phyloP scores from a whole-genome alignment of 768 basidiomycete genomes.

The Phlebiopsis flavidoalba region DNA sequence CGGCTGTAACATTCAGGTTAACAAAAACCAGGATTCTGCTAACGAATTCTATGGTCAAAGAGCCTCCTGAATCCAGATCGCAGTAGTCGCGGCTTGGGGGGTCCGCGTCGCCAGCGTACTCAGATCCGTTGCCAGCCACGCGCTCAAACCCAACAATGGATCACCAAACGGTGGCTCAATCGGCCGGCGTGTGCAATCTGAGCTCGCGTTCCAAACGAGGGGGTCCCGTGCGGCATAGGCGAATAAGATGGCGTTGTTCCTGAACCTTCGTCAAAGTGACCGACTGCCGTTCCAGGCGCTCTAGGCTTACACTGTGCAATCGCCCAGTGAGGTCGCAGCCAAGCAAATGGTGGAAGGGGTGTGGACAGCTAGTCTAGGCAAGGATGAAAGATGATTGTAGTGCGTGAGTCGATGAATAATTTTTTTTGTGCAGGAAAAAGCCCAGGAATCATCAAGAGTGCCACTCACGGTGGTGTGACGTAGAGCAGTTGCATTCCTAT shows the following conservation, averaged over 20 bases:
- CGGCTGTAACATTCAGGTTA: not conserved
- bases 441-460: conserved; percentile 86
- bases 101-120: conserved; percentile 53
- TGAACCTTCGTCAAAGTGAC: conserved; percentile 87
- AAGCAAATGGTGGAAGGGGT: conserved; percentile 99
- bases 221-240: conserved; percentile 87
- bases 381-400: conserved; percentile 87
- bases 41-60: conserved; percentile 76
- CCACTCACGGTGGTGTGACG: conserved; percentile 80
- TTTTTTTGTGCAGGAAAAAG: conserved; percentile 74
- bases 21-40: conserved; percentile 59
- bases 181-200: too few species aligned
- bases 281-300: conserved; percentile 83
- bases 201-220: conserved; percentile 86
- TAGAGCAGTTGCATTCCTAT: conserved; percentile 86
- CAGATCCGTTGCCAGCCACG: conserved; percentile 61
- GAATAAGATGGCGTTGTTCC: conserved; percentile 96
- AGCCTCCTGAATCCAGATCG: conserved; percentile 91
- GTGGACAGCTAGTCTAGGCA: conserved; percentile 73
- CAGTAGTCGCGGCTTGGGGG: conserved; percentile 78
- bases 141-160: conserved; percentile 58
- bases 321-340: conserved; percentile 69
- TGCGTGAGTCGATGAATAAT: conserved; percentile 86
- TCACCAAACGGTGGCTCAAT: conserved; percentile 70
- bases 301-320: conserved; percentile 70